Percentiles rank a stretch among this genome's conserved stretches.
These are phyloP conservation scores for Penicillium sp. DNA, from an alignment of 2,329 filamentous ascomycete genomes.

Conservation along the genomic window DNA sequence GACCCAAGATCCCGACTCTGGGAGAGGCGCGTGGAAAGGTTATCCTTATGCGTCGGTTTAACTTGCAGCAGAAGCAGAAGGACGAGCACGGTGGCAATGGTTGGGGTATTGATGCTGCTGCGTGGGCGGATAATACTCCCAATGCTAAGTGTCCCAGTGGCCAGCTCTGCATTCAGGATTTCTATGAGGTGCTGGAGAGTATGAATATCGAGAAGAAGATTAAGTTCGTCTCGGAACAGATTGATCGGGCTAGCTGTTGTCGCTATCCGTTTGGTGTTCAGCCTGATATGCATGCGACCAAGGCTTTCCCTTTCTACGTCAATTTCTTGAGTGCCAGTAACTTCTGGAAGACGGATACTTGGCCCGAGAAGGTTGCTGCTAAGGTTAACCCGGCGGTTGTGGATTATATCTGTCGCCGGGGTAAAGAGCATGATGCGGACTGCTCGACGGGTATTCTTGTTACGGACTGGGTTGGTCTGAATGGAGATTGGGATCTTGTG, in stretches of 20 bases:
- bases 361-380: slow-evolving; percentile 88
- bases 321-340: slow-evolving; percentile 92
- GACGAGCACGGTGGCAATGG: slow-evolving; percentile 51
- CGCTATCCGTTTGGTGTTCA: slow-evolving; percentile 44
- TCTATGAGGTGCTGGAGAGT: slow-evolving; percentile 79
- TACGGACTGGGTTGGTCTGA: slow-evolving; percentile 86
- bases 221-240: slow-evolving; percentile 67
- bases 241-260: slow-evolving; percentile 66
- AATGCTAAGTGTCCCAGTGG: slow-evolving; percentile 70
- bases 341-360: slow-evolving; percentile 88
- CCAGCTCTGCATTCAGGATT: slow-evolving; percentile 84
- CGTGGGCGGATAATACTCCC: slow-evolving; percentile 86
- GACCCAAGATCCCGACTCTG: slow-evolving; percentile 72
- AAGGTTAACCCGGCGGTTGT: slow-evolving; percentile 79
- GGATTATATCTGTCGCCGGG: slow-evolving; percentile 57
- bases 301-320: slow-evolving; percentile 69
- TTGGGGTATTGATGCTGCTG: slow-evolving; percentile 59
- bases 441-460: slow-evolving; percentile 85
- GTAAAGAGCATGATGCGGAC: slow-evolving; percentile 59
- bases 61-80: slow-evolving; percentile 54
- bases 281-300: slow-evolving; percentile 44
- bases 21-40: slow-evolving; percentile 79
- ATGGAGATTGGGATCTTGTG: slow-evolving; percentile 88
- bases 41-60: slow-evolving; percentile 79
- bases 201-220: slow-evolving; percentile 81